A percentile compares a stretch with the other conserved stretches of the same genome.
phyloP scores from a whole-genome alignment of 352 stramenopile species.

The Pythium phragmitis region DNA sequence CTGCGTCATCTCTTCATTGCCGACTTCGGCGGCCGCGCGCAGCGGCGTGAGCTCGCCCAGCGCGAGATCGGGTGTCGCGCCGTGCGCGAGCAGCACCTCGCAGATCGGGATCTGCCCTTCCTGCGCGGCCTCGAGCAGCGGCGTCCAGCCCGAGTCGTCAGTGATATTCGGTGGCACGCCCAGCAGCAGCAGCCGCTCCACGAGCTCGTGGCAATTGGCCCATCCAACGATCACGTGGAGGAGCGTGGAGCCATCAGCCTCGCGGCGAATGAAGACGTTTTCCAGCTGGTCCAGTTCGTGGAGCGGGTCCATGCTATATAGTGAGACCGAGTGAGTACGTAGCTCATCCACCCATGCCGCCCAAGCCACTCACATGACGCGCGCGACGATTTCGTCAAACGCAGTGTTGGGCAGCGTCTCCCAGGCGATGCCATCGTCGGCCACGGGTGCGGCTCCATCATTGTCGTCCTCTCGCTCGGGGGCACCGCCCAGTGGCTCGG shows the following conservation, averaged over 20 bases:
- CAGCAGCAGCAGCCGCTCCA: constrained; percentile 37
- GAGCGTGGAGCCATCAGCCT: constrained; percentile 52
- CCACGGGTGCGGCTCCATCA: not conserved
- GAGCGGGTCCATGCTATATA: constrained; percentile 6
- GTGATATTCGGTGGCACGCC: constrained; percentile 38
- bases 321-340: not conserved
- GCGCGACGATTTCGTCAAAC: constrained; percentile 49
- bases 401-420: constrained; percentile 33
- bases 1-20: constrained; percentile 50
- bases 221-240: constrained; percentile 56
- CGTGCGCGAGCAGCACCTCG: constrained; percentile 40
- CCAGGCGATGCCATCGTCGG: constrained; percentile 21
- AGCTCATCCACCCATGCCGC: not conserved
- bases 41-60: constrained; percentile 43
- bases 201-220: constrained; percentile 53
- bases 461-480: not conserved
- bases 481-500: not conserved
- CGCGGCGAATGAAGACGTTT: constrained; percentile 31
- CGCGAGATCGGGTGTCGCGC: constrained; percentile 40
- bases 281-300: constrained; percentile 31
- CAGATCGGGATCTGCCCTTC: constrained; percentile 56
- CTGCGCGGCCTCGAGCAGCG: constrained; percentile 58
- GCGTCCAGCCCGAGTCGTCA: constrained; percentile 54
- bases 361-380: constrained; percentile 44
- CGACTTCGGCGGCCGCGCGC: constrained; percentile 48